Percentiles rank a stretch among this genome's conserved stretches.
phyloP scores from a whole-genome alignment of 2,329 filamentous ascomycete genomes.

The Trichophyton schoenleinii region DNA sequence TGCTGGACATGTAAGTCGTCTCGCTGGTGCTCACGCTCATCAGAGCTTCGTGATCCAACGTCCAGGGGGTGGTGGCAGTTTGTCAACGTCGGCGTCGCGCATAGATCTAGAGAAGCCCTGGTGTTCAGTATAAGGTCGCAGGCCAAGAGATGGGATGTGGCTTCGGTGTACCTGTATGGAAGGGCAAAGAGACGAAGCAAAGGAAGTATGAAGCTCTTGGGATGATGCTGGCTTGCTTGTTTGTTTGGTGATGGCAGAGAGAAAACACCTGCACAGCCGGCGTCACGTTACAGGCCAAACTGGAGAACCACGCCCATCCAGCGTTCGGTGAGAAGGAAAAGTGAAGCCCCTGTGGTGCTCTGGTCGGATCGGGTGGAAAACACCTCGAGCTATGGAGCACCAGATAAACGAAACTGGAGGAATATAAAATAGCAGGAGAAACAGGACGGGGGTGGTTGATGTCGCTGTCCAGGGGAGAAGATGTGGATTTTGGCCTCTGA shows the following conservation, averaged over 20 bases:
- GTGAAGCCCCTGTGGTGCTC: neutral
- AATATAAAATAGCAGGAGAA: neutral
- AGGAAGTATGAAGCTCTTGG: neutral
- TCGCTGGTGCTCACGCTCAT: neutral
- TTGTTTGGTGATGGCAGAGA: neutral
- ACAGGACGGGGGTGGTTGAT: neutral
- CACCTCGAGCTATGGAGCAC: neutral
- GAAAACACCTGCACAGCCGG: neutral
- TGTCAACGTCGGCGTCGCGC: neutral
- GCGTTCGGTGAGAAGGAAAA: neutral
- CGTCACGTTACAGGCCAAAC: neutral
- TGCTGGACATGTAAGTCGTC: conserved; percentile 31
- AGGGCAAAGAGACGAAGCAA: neutral
- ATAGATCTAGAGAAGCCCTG: neutral
- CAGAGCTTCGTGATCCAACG: neutral
- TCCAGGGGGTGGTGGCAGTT: neutral
- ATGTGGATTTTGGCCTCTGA: conserved; percentile 3
- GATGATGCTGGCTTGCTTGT: neutral
- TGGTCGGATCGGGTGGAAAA: neutral
- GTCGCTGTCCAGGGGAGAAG: neutral
- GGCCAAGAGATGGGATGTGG: too few relatives aligned
- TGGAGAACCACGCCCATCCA: neutral
- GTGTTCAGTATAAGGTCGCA: neutral
- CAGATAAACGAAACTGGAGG: neutral
- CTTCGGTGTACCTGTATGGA: neutral